Base-by-base conservation (phyloP, 108 stramenopile species). In the Conticribra guillardii region DNA sequence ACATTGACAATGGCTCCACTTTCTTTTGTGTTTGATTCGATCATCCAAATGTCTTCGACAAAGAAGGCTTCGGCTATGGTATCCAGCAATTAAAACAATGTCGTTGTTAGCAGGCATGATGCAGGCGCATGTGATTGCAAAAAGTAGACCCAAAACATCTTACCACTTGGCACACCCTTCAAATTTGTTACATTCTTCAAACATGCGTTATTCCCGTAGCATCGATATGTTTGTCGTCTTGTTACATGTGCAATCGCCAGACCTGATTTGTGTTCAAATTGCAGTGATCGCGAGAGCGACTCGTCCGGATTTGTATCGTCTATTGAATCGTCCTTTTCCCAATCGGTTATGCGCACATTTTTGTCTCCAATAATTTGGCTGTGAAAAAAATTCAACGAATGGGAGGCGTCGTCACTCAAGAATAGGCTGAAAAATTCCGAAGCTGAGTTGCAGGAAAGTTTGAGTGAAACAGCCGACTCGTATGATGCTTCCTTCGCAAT, bases 31-130 rank as follows among this genome's bases (percentile, higher is more conserved):
- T 69, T 16, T 11, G n/a, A n/a, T 54, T 87, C 83, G 4, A 92
- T 60, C 15, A 86, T 47, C 88, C 91, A 92, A 48, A 59, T 58
- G 52, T 92, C 91, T 49, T 86, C 80, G 0, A 92, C 81, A 24
- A 73, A 77, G 70, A 92, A 92, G n/a, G 70, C 68, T 64, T 89
- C 88, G 0, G 77, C 79, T 41, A 18, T 49, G 0, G 84, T 82
- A 37, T 11, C 1, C 23, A 24, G 2, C 18, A 53, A 3, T 5
- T 8, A 31, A 1, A 57, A 11, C 14, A 57, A 21, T 14, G 21
- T n/a, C 21, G 50, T 4, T 8, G 50, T 51, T 4, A 51, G 50
- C 17, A 18, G 16, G 26, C 4, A 55, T 29, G 5, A 27, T 9
- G 3, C 26, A 26, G n/a, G n/a, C n/a, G n/a, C n/a, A n/a, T 11